Conservation (phyloP, 768 basidiomycete species). For the Suillus occidentalis region DNA sequence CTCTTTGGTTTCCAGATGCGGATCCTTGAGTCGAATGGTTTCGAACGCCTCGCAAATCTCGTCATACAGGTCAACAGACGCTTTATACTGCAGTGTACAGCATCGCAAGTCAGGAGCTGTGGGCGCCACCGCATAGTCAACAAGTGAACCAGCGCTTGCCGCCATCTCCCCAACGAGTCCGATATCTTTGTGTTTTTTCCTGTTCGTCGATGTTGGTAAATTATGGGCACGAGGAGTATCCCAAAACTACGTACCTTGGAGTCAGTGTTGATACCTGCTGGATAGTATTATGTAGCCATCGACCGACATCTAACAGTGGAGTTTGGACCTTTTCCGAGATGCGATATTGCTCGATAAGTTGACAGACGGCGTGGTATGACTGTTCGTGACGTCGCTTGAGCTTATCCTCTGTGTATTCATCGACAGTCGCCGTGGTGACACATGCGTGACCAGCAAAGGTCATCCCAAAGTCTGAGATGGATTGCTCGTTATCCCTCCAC, state of each 20-base stretch:
- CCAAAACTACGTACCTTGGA: not conserved
- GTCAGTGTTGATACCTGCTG: not conserved
- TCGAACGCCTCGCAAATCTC: slow-evolving; percentile 25
- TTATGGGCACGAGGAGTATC: not conserved
- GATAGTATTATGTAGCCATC: not conserved
- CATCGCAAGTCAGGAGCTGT: slow-evolving; percentile 14
- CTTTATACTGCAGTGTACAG: not conserved
- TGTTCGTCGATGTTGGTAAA: not conserved
- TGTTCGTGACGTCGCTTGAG: slow-evolving; percentile 19
- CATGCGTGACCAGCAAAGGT: slow-evolving; percentile 40
- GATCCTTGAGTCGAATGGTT: slow-evolving; percentile 30
- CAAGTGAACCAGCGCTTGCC: not conserved
- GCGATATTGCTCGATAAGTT: slow-evolving; percentile 13
- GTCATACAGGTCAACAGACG: not conserved
- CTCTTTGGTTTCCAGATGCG: slow-evolving; percentile 16
- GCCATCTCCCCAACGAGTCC: not conserved
- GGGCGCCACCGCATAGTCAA: slow-evolving; percentile 17
- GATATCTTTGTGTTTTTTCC: not conserved
- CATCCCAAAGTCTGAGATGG: slow-evolving; percentile 34
- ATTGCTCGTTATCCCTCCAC: slow-evolving; percentile 37
- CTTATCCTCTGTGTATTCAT: slow-evolving; percentile 19
- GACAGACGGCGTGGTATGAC: slow-evolving; percentile 21
- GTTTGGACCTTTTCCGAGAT: not conserved
- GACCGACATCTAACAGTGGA: not conserved
- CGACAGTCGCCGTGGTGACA: slow-evolving; percentile 34